Conservation (phyloP, 208 protist genomes). For the Paratrypanosoma confusum region DNA sequence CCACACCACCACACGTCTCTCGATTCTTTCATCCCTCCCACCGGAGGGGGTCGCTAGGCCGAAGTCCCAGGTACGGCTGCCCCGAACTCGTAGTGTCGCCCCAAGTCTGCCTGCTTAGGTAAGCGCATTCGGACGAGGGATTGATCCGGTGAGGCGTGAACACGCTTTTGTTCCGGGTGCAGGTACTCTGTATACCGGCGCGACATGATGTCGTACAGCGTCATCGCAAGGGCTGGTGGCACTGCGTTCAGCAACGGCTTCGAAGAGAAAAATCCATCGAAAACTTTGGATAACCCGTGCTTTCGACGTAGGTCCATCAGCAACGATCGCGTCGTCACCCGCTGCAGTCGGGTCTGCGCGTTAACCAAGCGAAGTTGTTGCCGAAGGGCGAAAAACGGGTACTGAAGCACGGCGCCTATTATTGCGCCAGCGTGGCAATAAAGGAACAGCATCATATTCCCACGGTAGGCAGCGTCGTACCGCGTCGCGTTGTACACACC, state of each 20-base stretch:
- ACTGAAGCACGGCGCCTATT: conserved; percentile 33
- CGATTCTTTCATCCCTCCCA: too few relatives aligned
- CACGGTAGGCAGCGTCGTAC: conserved; percentile 62
- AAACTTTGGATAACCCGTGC: conserved; percentile 70
- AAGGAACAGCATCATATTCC: conserved; percentile 39
- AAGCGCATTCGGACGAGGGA: conserved; percentile 21
- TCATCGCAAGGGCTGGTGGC: conserved; percentile 54
- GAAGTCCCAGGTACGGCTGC: too few relatives aligned
- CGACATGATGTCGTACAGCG: conserved; percentile 38
- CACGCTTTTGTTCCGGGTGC: conserved; percentile 24
- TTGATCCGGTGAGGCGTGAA: conserved; percentile 27
- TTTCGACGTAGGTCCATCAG: conserved; percentile 39
- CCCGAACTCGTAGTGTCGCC: conserved; percentile 48
- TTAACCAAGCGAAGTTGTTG: conserved; percentile 56
- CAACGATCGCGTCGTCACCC: conserved; percentile 30
- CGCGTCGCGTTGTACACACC: conserved; percentile 68
- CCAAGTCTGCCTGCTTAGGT: conserved; percentile 11
- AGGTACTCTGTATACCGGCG: conserved; percentile 58
- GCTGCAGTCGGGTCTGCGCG: conserved; percentile 9
- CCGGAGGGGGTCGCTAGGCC: too few relatives aligned
- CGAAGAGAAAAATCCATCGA: conserved; percentile 68
- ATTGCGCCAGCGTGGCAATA: conserved; percentile 63
- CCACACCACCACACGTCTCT: too few relatives aligned
- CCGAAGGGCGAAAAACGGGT: conserved; percentile 51
- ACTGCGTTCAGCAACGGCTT: conserved; percentile 57